phyloP scores from a whole-genome alignment of 2,329 filamentous ascomycete species.

The Periconia sp. region DNA sequence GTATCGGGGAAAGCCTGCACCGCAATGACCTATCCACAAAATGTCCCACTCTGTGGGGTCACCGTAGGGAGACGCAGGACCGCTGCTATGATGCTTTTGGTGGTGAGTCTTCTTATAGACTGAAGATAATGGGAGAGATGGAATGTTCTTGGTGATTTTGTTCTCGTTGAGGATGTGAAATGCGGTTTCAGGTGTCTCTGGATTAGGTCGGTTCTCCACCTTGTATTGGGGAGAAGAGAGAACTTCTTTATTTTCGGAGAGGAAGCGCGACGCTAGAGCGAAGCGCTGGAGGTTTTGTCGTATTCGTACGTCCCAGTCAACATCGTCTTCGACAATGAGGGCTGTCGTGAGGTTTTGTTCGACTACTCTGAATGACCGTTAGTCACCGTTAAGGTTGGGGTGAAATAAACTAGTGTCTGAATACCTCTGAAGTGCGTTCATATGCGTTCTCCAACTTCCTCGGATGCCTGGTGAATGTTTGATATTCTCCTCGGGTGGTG shows the following conservation, averaged over 20 bases:
- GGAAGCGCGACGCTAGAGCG: slow-evolving; percentile 32
- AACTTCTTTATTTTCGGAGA: slow-evolving; percentile 22
- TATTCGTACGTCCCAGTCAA: slow-evolving; percentile 39
- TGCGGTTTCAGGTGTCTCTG: slow-evolving; percentile 30
- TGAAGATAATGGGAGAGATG: slow-evolving; percentile 25
- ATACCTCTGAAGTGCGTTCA: slow-evolving; percentile 38
- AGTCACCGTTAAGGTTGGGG: too few relatives aligned
- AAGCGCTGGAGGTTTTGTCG: slow-evolving; percentile 38
- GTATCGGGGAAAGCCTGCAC: slow-evolving; percentile 34
- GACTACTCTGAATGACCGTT: slow-evolving; percentile 26
- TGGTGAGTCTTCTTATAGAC: slow-evolving; percentile 13
- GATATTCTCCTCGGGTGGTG: slow-evolving; percentile 35
- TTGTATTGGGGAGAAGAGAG: slow-evolving; percentile 15
- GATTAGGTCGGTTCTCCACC: slow-evolving; percentile 23
- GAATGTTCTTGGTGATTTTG: slow-evolving; percentile 24
- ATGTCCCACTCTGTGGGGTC: slow-evolving; percentile 48
- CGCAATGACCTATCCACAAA: slow-evolving; percentile 48
- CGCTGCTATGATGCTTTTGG: slow-evolving; percentile 6
- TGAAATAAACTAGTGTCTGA: too few relatives aligned
- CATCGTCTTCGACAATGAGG: slow-evolving; percentile 40
- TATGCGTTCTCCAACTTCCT: slow-evolving; percentile 40
- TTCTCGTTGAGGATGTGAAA: slow-evolving; percentile 32
- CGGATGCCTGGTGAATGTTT: slow-evolving; percentile 33
- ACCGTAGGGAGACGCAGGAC: slow-evolving; percentile 38
- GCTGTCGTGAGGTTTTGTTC: slow-evolving; percentile 39